phyloP scores from a whole-genome alignment of 2,329 filamentous ascomycete genomes.

The Penicillium sclerotiorum region DNA sequence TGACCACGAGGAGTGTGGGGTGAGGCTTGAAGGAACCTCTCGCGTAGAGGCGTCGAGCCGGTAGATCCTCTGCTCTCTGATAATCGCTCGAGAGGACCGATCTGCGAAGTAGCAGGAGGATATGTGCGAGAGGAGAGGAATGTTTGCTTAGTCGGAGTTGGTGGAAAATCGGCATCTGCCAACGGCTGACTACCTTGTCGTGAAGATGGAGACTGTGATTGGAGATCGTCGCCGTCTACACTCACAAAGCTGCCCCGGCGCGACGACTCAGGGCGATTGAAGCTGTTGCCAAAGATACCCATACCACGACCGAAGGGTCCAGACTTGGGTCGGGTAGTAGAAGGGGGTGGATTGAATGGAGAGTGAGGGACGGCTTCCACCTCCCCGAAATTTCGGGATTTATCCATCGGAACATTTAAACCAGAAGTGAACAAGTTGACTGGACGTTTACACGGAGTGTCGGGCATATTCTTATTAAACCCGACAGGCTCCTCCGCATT shows the following conservation, averaged over 20 bases:
- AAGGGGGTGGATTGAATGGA: conserved; percentile 68
- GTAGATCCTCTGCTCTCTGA: conserved; percentile 33
- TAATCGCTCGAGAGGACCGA: conserved; percentile 37
- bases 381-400: conserved; percentile 63
- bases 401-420: conserved; percentile 57
- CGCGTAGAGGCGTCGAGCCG: conserved; percentile 60
- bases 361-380: conserved; percentile 80
- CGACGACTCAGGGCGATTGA: conserved; percentile 51
- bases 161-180: conserved; percentile 75
- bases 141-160: conserved; percentile 80
- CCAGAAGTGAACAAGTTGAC: conserved; percentile 69
- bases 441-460: conserved; percentile 94
- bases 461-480: conserved; percentile 73
- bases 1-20: conserved; percentile 80
- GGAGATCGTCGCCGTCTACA: conserved; percentile 74
- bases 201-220: conserved; percentile 59
- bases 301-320: conserved; percentile 68
- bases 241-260: conserved; percentile 75
- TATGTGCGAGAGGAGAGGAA: conserved; percentile 42
- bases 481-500: conserved; percentile 68
- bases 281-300: conserved; percentile 63
- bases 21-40: conserved; percentile 57
- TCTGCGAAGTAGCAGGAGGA: conserved; percentile 36
- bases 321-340: conserved; percentile 62
- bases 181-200: conserved; percentile 59